A percentile compares a stretch with the other conserved stretches of the same genome.
These are phyloP conservation scores for Chamaecyparis obtusa DNA, from an alignment of 75 land plant genomes.

Conservation along the genomic window DNA sequence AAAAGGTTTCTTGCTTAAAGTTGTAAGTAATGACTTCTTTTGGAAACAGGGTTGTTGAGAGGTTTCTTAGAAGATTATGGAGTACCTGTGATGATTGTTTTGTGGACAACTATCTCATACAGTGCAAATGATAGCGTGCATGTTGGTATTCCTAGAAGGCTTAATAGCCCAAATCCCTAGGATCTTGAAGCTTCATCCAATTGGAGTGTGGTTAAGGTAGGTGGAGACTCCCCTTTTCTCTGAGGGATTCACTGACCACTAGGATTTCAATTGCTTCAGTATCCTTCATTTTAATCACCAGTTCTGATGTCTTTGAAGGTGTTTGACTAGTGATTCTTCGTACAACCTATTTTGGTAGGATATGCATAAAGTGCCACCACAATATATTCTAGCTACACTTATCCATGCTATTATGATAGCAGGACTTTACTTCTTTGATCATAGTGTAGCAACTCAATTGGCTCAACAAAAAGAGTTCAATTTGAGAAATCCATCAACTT, in stretches of 20 bases:
- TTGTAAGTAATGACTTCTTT: neutral
- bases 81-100: conserved; percentile 89
- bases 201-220: conserved; percentile 77
- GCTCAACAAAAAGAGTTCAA: too few relatives aligned
- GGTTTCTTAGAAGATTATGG: too few relatives aligned
- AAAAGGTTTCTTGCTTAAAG: neutral
- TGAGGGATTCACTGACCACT: neutral
- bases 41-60: conserved; percentile 65
- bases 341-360: conserved; percentile 15
- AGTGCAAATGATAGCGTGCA: conserved; percentile 54
- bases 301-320: neutral
- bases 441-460: conserved; percentile 31
- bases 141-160: too few relatives aligned
- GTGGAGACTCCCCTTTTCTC: neutral
- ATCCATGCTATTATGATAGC: conserved; percentile 29
- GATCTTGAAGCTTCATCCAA: too few relatives aligned
- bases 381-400: conserved; percentile 23
- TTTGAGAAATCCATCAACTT: too few relatives aligned
- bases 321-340: neutral
- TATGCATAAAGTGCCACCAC: conserved; percentile 17
- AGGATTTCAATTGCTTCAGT: neutral
- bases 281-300: neutral
- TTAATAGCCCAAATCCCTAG: too few relatives aligned
- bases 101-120: conserved; percentile 89
- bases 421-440: conserved; percentile 28